Evolutionary conservation across 2,329 filamentous ascomycete genomes (phyloP).

Genomic region (Trichoderma asperellum): DNA sequence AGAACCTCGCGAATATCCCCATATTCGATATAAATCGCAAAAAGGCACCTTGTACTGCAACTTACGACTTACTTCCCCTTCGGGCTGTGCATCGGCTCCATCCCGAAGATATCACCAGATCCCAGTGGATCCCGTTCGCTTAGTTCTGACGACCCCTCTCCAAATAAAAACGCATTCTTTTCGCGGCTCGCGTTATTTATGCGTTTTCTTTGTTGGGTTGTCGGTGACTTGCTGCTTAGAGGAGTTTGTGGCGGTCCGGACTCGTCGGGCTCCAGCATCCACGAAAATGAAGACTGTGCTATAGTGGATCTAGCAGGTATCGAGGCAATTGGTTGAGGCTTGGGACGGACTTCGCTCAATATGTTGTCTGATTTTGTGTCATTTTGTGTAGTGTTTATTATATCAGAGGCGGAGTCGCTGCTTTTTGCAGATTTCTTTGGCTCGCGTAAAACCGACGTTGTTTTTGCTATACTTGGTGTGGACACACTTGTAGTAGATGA

Average conservation of each 20-base stretch:
- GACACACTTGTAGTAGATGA: neutral
- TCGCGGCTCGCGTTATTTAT: conserved; percentile 53
- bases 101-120: conserved; percentile 58
- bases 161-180: conserved; percentile 63
- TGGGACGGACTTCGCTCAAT: conserved; percentile 1
- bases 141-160: conserved; percentile 51
- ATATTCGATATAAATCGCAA: neutral
- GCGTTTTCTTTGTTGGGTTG: conserved; percentile 46
- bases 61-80: conserved; percentile 32
- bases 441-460: neutral
- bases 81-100: conserved; percentile 52
- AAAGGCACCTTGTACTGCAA: neutral
- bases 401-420: neutral
- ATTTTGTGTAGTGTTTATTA: neutral
- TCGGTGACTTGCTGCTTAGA: conserved; percentile 39
- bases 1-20: neutral
- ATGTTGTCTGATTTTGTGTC: neutral
- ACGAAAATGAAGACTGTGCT: conserved; percentile 76
- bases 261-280: conserved; percentile 70
- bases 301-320: conserved; percentile 67
- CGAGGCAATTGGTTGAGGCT: conserved; percentile 40
- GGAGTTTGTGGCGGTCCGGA: conserved; percentile 36
- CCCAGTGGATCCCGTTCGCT: conserved; percentile 44
- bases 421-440: neutral
- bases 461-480: neutral